Conservation (phyloP, 352 stramenopile genomes). For the Phytophthora pisi region DNA sequence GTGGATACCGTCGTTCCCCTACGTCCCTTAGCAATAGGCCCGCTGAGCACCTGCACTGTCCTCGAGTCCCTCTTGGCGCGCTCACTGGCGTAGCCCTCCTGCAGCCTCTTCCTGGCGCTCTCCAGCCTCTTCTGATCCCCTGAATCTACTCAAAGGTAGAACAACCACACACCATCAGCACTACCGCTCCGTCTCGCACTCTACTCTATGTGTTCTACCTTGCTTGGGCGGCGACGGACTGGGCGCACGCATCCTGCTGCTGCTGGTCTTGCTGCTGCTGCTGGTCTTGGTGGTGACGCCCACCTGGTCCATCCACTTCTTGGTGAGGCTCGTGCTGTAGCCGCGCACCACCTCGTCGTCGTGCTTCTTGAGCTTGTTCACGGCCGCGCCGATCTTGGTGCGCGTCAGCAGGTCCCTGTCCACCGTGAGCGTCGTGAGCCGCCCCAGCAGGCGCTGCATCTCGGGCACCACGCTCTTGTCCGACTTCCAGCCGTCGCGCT, state of each 20-base stretch:
- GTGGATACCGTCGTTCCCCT: constrained; percentile 71
- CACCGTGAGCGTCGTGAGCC: constrained; percentile 79
- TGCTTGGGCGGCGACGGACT: constrained; percentile 37
- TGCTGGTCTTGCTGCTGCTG: constrained; percentile 2
- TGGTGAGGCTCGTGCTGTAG: constrained; percentile 82
- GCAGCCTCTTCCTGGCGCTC: constrained; percentile 71
- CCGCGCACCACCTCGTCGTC: constrained; percentile 78
- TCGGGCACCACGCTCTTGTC: constrained; percentile 63
- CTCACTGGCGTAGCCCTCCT: constrained; percentile 77
- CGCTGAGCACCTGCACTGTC: constrained; percentile 74
- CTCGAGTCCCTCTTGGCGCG: constrained; percentile 73
- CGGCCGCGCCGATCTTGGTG: constrained; percentile 80
- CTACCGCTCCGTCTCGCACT: not conserved
- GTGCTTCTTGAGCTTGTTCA: constrained; percentile 89
- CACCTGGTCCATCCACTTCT: constrained; percentile 84
- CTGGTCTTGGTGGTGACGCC: constrained; percentile 38
- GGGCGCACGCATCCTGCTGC: constrained; percentile 6
- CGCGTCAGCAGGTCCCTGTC: constrained; percentile 77
- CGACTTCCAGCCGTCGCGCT: constrained; percentile 64
- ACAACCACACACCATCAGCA: not conserved
- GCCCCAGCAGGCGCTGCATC: constrained; percentile 71
- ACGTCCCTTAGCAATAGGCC: constrained; percentile 57
- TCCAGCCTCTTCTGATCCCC: constrained; percentile 61
- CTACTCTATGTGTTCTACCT: constrained; percentile 22
- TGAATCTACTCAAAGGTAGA: constrained; percentile 19